Conservation (phyloP, 1,284 basidiomycete species). For the Marasmius tenuissimus region DNA sequence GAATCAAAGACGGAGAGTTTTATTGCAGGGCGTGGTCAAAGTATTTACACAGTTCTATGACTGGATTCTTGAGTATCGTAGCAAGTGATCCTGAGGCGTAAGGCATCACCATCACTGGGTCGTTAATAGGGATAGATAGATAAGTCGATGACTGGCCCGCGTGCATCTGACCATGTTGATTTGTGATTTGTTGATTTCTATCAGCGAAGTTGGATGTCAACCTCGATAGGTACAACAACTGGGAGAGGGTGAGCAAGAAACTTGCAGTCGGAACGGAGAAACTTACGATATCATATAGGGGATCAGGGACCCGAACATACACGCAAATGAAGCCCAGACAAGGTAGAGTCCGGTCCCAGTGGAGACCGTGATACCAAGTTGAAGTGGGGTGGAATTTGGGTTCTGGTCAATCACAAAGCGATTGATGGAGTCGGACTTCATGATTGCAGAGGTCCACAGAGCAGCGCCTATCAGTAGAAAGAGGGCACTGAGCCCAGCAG, state of each 20-base stretch:
- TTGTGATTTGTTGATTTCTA: too few species aligned
- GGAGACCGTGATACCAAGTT: constrained; percentile 58
- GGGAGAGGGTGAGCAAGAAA: neutral
- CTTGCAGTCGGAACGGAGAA: constrained; percentile 15
- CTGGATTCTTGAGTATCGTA: too few species aligned
- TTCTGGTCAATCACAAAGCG: constrained; percentile 41
- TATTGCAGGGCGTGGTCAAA: too few species aligned
- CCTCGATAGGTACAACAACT: constrained; percentile 75
- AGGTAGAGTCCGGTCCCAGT: constrained; percentile 64
- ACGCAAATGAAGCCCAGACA: constrained; percentile 70
- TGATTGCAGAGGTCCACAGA: constrained; percentile 76
- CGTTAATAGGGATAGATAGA: neutral
- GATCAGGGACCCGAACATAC: constrained; percentile 58
- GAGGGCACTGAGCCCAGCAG: constrained; percentile 59
- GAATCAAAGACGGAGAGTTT: too few species aligned
- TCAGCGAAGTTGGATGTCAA: constrained; percentile 30
- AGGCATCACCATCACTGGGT: neutral
- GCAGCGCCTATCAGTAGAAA: constrained; percentile 68
- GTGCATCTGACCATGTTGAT: neutral
- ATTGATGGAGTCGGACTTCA: constrained; percentile 63
- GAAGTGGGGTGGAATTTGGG: constrained; percentile 31
- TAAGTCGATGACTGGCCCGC: constrained; percentile 14
- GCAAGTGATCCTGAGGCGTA: neutral
- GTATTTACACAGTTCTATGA: too few species aligned
- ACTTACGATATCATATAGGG: constrained; percentile 73